Evolutionary conservation across 495 filamentous ascomycete genomes (phyloP), one percentile per base, ranked within the genome.

Genomic region (Aspergillus cavernicola): DNA sequence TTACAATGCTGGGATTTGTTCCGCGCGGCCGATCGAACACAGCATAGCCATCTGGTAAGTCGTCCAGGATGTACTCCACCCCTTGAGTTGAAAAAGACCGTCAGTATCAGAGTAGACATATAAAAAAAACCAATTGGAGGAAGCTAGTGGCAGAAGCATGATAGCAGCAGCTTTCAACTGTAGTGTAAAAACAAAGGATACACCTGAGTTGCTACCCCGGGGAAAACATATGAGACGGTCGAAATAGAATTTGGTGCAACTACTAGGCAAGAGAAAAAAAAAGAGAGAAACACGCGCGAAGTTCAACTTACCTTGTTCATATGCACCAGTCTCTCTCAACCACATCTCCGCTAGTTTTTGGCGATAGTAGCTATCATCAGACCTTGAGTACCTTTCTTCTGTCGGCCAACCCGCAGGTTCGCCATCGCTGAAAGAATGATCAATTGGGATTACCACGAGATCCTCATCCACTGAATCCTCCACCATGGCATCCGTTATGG

Each of bases 11-110:
- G 6, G 68, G 70, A 31, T 76, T 67, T 6, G 53, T 63, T 2
- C 37, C 46, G 9, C 80, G 72, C 6, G 73, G 64, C 39, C 70
- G 66, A 24, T 81, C 69, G 54, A 71, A 75, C 1, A 82, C 57
- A 4, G 58, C 62, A 61, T 84, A 85, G 13, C 80, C 80, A 4
- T 75, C 71, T 11, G 82, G 82, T n/a, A 85, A 60, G 13, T 59
- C 59, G 38, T 82, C 74, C 6, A 85, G 66, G 9, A 61, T 66
- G 60, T 83, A 82, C 0, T 39, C 64, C n/a, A 71, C 60, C 16
- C 74, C 76, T 80, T 48, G 26, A 40, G 16, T 42, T 20, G 48
- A 16, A 13, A 36, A 20, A 13, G 9, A 47, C 20, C 45, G 38
- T 60, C 20, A 64, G 53, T 18, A 42, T 39, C 3, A 16, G 26